A percentile compares a stretch with the other conserved stretches of the same genome.
phyloP scores from a whole-genome alignment of 2,329 filamentous ascomycete species.

The Epichloe uncinata region DNA sequence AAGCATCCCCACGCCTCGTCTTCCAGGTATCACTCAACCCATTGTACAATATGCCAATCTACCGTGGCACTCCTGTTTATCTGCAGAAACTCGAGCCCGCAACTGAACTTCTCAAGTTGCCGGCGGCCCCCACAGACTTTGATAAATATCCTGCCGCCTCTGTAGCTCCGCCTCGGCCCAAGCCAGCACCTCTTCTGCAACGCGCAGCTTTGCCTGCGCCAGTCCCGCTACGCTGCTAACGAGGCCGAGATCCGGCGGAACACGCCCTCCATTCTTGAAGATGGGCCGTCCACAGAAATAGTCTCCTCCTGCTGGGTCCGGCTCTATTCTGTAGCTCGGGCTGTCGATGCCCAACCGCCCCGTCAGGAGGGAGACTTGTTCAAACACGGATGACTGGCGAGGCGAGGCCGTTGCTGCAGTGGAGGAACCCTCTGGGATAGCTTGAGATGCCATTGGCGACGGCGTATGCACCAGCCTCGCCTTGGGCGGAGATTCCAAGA shows the following conservation, averaged over 20 bases:
- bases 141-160: slow-evolving; percentile 4
- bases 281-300: slow-evolving; percentile 24
- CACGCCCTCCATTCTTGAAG: slow-evolving; percentile 17
- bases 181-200: slow-evolving; percentile 26
- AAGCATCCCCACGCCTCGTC: no score
- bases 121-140: slow-evolving; percentile 1
- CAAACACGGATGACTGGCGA: slow-evolving; percentile 7
- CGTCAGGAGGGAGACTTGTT: slow-evolving; percentile 21
- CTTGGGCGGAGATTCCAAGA: not conserved
- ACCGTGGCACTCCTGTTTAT: no score
- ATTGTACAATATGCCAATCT: no score
- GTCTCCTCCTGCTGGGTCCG: slow-evolving; percentile 8
- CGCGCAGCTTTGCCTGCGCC: slow-evolving; percentile 21
- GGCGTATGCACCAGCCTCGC: no score
- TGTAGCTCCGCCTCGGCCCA: slow-evolving; percentile 19
- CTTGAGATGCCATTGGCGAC: not conserved
- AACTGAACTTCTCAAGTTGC: not conserved
- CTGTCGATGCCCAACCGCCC: slow-evolving; percentile 16
- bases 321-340: slow-evolving; percentile 22
- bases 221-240: slow-evolving; percentile 22
- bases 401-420: not conserved
- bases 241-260: slow-evolving; percentile 20
- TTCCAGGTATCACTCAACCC: no score
- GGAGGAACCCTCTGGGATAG: not conserved
- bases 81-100: no score